phyloP scores from a whole-genome alignment of 2,329 filamentous ascomycete species.

The Neopestalotiopsis rosae region DNA sequence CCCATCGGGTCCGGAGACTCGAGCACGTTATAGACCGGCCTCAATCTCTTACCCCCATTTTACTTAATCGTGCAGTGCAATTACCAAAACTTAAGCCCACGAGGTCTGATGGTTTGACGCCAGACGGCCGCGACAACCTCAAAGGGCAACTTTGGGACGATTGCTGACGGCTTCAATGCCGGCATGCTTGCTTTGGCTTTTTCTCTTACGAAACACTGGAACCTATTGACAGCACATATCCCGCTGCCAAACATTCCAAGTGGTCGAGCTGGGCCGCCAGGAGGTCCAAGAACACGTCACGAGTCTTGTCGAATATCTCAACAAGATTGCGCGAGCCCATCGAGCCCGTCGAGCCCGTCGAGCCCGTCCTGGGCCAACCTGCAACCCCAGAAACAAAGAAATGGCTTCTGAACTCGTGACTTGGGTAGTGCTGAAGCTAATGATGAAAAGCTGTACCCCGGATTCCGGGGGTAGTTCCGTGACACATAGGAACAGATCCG shows the following conservation, averaged over 20 bases:
- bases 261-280: conserved; percentile 9
- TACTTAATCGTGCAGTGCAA: conserved; percentile 35
- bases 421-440: conserved; percentile 11
- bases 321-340: conserved; percentile 19
- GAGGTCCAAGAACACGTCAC: conserved; percentile 22
- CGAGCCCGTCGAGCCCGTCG: no score
- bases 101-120: conserved; percentile 32
- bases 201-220: conserved; percentile 16
- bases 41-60: conserved; percentile 38
- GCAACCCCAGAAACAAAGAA: background rate
- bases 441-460: background rate
- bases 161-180: conserved; percentile 32
- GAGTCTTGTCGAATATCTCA: conserved; percentile 21
- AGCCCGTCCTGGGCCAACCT: background rate
- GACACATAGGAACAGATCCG: background rate
- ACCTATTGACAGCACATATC: conserved; percentile 1
- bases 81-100: conserved; percentile 22
- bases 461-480: conserved; percentile 1
- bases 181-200: conserved; percentile 9
- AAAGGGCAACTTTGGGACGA: conserved; percentile 19
- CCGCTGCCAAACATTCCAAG: conserved; percentile 2
- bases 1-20: conserved; percentile 17
- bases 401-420: conserved; percentile 4
- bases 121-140: conserved; percentile 26
- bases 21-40: conserved; percentile 21